Conservation (phyloP, 1,284 basidiomycete species). For the Ganoderma resinaceum region DNA sequence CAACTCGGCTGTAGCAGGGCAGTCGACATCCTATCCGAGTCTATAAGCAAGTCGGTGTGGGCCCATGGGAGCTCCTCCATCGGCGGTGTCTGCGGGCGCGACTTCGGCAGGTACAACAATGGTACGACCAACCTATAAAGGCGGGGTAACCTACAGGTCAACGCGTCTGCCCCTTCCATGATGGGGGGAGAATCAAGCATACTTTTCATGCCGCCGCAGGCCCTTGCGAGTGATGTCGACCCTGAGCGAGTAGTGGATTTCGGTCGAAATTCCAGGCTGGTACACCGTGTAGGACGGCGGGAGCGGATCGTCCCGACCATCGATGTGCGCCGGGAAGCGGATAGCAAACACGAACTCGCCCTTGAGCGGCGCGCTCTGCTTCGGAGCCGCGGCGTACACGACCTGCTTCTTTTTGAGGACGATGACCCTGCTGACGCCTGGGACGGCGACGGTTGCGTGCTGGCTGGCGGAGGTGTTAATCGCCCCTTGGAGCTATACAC, state of each 20-base stretch:
- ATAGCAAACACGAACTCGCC: conserved; percentile 47
- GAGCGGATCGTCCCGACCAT: conserved; percentile 38
- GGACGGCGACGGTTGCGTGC: conserved; percentile 35
- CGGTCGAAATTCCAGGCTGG: conserved; percentile 46
- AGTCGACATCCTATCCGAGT: conserved; percentile 15
- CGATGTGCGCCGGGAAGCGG: conserved; percentile 45
- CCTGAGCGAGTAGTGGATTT: conserved; percentile 48
- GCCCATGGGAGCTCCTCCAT: conserved; percentile 36
- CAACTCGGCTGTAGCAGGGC: conserved; percentile 39
- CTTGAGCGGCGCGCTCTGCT: conserved; percentile 36
- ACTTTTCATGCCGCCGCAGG: conserved; percentile 51
- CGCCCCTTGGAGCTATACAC: conserved; percentile 46
- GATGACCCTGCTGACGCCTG: conserved; percentile 27
- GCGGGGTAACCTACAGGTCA: conserved; percentile 4
- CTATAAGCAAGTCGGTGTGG: conserved; percentile 15
- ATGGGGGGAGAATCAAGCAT: conserved; percentile 31
- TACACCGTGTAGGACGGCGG: conserved; percentile 50
- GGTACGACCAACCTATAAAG: conserved; percentile 24
- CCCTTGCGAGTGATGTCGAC: conserved; percentile 50
- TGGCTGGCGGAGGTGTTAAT: conserved; percentile 45
- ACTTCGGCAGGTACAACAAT: conserved; percentile 47
- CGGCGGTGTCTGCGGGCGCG: conserved; percentile 44
- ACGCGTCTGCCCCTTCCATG: conserved; percentile 6
- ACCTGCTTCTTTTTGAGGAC: conserved; percentile 43
- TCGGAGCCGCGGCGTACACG: conserved; percentile 38